phyloP scores from a whole-genome alignment of 2,329 filamentous ascomycete genomes.

The Fusarium nygamai region DNA sequence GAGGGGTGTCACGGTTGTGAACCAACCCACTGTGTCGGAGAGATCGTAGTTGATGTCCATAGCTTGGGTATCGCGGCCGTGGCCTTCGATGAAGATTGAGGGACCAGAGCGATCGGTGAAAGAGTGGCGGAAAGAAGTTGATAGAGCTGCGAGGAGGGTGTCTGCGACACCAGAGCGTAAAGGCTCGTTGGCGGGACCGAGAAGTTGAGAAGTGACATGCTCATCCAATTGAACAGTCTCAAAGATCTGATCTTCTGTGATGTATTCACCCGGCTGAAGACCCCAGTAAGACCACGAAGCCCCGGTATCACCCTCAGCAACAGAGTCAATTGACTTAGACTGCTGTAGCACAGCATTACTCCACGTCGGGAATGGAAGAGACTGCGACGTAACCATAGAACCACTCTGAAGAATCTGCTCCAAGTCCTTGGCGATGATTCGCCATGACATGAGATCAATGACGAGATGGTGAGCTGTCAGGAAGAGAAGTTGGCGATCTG shows the following conservation, averaged over 20 bases:
- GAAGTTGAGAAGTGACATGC: not conserved
- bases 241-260: not conserved
- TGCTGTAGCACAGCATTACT: not conserved
- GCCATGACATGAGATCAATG: not conserved
- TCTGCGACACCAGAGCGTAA: not conserved
- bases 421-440: not conserved
- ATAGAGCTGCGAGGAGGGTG: not conserved
- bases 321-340: accelerated
- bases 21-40: not conserved
- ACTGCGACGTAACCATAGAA: not conserved
- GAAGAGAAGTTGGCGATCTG: not conserved
- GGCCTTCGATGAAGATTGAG: not conserved
- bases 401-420: not conserved
- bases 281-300: not conserved
- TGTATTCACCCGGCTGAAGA: not conserved
- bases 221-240: not conserved
- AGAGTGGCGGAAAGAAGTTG: not conserved
- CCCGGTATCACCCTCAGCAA: accelerated
- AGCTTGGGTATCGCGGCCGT: not conserved
- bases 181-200: not conserved
- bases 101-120: not conserved
- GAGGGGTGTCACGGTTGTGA: not conserved
- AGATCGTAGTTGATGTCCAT: not conserved
- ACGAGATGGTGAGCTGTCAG: not conserved
- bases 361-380: not conserved